Conservation (phyloP, 441 rosid genomes). For the Jatropha podagrica region DNA sequence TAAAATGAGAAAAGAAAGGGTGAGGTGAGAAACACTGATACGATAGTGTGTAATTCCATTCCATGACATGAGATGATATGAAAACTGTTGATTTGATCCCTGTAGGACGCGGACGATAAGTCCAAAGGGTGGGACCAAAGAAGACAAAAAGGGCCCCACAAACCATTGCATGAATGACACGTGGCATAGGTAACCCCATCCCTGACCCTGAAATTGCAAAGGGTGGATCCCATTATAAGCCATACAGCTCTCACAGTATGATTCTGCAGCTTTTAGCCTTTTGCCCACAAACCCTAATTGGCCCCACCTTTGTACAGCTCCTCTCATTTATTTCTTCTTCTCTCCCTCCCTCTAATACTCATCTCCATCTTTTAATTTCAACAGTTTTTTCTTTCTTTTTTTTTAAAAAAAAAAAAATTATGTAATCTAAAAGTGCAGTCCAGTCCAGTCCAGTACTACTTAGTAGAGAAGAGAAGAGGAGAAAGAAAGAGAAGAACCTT, state of each 20-base stretch:
- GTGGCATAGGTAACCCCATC: constrained; percentile 23
- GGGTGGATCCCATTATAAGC: constrained; percentile 51
- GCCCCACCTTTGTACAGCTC: constrained; percentile 38
- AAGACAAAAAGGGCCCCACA: constrained; percentile 27
- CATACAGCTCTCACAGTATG: constrained; percentile 47
- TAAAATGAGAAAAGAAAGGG: too few species aligned
- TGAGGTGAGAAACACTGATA: too few species aligned
- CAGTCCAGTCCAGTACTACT: too few species aligned
- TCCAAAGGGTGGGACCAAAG: constrained; percentile 27
- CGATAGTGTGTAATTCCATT: too few species aligned
- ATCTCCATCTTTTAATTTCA: not conserved
- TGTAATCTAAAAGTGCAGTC: not conserved
- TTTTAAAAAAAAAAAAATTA: not conserved
- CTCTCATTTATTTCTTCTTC: constrained; percentile 26
- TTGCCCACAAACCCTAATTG: constrained; percentile 51
- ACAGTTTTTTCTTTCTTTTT: not conserved
- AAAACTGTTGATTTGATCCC: not conserved
- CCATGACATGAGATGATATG: too few species aligned
- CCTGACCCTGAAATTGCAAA: not conserved
- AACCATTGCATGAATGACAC: constrained; percentile 45
- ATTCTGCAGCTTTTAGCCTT: constrained; percentile 55
- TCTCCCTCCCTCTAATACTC: constrained; percentile 3
- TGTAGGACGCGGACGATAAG: constrained; percentile 9
- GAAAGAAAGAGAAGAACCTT: not conserved
- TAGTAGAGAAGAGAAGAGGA: not conserved